A percentile compares a stretch with the other conserved stretches of the same genome.
Conservation (phyloP, 2,329 filamentous ascomycete genomes). For the Exophiala calicioides region DNA sequence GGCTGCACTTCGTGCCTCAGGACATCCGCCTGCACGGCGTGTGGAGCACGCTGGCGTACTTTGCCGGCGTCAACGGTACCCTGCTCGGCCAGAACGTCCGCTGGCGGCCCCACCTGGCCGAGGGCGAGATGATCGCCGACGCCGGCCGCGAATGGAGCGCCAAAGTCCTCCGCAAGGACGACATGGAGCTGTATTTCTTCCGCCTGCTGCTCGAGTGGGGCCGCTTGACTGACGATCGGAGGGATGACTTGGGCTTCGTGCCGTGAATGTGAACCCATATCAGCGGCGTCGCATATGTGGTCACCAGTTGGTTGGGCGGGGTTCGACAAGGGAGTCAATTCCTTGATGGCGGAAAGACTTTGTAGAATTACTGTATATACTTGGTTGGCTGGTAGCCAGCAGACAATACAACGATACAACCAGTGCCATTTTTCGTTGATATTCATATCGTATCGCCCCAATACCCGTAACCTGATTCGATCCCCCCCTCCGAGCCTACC, state of each 20-base stretch:
- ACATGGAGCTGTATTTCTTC: conserved; percentile 81
- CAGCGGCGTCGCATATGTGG: too few species aligned
- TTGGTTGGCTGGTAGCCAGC: too few species aligned
- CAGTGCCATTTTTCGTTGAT: too few species aligned
- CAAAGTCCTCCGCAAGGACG: conserved; percentile 65
- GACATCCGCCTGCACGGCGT: conserved; percentile 72
- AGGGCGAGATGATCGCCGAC: conserved; percentile 66
- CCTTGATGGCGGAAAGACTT: too few species aligned
- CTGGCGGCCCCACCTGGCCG: conserved; percentile 52
- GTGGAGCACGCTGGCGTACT: conserved; percentile 74
- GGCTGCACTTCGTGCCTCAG: conserved; percentile 79
- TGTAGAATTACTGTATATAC: too few species aligned
- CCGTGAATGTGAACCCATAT: background rate
- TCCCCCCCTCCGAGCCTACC: too few species aligned
- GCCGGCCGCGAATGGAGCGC: conserved; percentile 66
- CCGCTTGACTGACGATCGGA: conserved; percentile 63
- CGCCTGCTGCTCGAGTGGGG: conserved; percentile 76
- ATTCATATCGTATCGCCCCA: too few species aligned
- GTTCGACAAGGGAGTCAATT: too few species aligned
- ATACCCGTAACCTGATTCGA: too few species aligned
- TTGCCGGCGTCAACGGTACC: conserved; percentile 56
- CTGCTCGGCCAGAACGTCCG: conserved; percentile 51
- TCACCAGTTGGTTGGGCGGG: too few species aligned
- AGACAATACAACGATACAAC: too few species aligned
- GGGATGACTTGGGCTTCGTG: conserved; percentile 50